Percentiles rank a stretch among this genome's conserved stretches.
phyloP scores from a whole-genome alignment of 2,329 filamentous ascomycete species.

The Hymenoscyphus occultus region DNA sequence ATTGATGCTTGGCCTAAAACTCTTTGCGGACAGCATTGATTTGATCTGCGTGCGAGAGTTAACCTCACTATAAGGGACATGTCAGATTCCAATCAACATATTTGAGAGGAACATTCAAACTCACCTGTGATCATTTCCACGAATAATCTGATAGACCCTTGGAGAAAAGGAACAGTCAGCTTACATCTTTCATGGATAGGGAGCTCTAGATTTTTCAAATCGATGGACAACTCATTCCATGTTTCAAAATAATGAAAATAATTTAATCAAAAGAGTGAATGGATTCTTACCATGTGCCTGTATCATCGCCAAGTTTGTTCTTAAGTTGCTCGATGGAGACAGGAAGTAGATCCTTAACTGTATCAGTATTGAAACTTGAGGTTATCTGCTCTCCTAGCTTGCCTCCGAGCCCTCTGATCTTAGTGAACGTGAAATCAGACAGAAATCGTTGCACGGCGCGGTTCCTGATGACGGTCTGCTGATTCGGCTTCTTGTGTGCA shows the following conservation, averaged over 20 bases:
- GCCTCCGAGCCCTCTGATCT: slow-evolving; percentile 91
- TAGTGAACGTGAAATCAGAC: slow-evolving; percentile 84
- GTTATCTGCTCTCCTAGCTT: slow-evolving; percentile 88
- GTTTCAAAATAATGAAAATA: neutral
- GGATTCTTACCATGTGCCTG: slow-evolving; percentile 62
- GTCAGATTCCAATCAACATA: neutral
- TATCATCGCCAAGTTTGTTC: slow-evolving; percentile 76
- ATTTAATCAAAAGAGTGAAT: neutral
- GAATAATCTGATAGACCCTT: slow-evolving; percentile 70
- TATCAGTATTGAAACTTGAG: slow-evolving; percentile 76
- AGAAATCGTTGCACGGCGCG: slow-evolving; percentile 79
- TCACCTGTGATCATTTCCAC: slow-evolving; percentile 68
- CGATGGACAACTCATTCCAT: neutral
- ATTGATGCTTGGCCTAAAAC: slow-evolving; percentile 81
- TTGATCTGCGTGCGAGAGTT: slow-evolving; percentile 92
- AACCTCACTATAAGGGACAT: slow-evolving; percentile 63
- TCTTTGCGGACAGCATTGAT: slow-evolving; percentile 95
- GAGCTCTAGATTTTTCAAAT: neutral
- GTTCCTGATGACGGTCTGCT: slow-evolving; percentile 90
- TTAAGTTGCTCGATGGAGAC: slow-evolving; percentile 75
- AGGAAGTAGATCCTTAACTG: slow-evolving; percentile 69
- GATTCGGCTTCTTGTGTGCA: slow-evolving; percentile 87
- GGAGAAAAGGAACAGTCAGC: neutral
- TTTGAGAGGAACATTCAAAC: slow-evolving; percentile 1
- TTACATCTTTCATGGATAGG: neutral